Conservation (phyloP, 2,329 filamentous ascomycete species). For the Penicillium glabrum region DNA sequence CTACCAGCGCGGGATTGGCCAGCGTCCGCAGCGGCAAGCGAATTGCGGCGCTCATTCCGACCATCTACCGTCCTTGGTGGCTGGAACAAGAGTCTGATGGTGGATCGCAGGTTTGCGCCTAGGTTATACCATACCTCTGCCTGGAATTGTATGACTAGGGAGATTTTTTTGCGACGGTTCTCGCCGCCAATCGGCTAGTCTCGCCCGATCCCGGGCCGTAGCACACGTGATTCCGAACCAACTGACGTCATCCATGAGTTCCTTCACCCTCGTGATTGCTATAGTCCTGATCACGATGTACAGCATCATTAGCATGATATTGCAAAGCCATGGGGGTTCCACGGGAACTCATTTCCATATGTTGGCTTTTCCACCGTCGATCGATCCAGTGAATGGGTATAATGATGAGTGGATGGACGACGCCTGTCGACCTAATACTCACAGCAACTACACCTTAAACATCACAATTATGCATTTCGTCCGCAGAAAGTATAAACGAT, state of each 20-base stretch:
- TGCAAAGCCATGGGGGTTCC: no score
- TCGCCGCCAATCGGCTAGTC: slow-evolving; percentile 28
- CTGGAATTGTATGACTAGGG: slow-evolving; percentile 7
- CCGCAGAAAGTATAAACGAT: no score
- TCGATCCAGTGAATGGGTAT: no score
- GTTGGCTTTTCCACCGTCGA: no score
- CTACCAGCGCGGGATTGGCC: slow-evolving; percentile 28
- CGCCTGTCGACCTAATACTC: no score
- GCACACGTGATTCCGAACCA: slow-evolving; percentile 22
- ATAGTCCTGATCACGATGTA: no score
- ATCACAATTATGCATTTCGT: no score
- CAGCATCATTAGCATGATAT: no score
- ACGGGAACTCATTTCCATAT: no score
- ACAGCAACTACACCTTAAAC: no score
- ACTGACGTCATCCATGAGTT: neutral
- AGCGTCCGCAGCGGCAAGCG: slow-evolving; percentile 34
- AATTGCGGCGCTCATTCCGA: slow-evolving; percentile 36
- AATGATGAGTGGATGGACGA: no score
- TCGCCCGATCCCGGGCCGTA: slow-evolving; percentile 15
- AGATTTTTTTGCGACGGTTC: slow-evolving; percentile 22
- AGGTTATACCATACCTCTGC: slow-evolving; percentile 13
- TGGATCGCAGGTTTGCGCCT: neutral
- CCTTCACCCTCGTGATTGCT: neutral
- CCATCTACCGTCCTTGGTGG: slow-evolving; percentile 4
- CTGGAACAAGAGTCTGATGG: neutral